These are phyloP conservation scores for Chalaropsis ovoidea DNA, from an alignment of 2,329 filamentous ascomycete species.

Conservation along the genomic window DNA sequence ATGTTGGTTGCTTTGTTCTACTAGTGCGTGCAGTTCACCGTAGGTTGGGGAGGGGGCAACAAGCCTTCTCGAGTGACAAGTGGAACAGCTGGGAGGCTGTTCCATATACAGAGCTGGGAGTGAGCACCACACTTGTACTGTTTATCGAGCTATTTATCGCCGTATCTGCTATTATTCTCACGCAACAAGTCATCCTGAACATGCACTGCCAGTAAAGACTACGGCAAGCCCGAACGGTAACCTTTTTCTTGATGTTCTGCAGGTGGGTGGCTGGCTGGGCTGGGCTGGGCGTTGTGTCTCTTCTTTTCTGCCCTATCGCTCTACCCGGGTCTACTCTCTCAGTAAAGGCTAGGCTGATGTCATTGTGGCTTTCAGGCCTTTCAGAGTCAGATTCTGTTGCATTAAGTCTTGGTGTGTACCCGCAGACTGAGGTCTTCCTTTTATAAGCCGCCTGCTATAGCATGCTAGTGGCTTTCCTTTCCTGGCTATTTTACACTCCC, in stretches of 20 bases:
- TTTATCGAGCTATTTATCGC: neutral
- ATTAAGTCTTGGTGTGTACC: slow-evolving; percentile 1
- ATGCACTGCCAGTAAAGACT: slow-evolving; percentile 2
- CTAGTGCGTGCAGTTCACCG: too few species aligned
- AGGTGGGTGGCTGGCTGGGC: neutral
- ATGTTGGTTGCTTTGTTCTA: too few species aligned
- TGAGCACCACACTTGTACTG: too few species aligned
- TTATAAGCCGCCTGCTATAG: neutral
- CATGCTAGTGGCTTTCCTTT: neutral
- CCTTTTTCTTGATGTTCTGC: neutral
- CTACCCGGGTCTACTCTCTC: neutral
- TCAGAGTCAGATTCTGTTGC: neutral
- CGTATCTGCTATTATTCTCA: neutral
- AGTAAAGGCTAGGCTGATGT: neutral
- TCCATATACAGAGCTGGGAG: too few species aligned
- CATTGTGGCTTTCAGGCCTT: slow-evolving; percentile 10
- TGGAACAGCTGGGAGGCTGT: neutral
- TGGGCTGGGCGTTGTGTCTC: neutral
- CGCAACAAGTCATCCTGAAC: neutral
- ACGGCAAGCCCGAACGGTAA: neutral
- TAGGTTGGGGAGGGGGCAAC: too few species aligned
- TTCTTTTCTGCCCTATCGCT: neutral
- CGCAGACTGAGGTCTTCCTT: neutral
- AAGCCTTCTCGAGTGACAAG: too few species aligned
- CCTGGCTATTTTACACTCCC: neutral